Conservation (phyloP, 2,329 filamentous ascomycete genomes). For the Fusarium sp. region DNA sequence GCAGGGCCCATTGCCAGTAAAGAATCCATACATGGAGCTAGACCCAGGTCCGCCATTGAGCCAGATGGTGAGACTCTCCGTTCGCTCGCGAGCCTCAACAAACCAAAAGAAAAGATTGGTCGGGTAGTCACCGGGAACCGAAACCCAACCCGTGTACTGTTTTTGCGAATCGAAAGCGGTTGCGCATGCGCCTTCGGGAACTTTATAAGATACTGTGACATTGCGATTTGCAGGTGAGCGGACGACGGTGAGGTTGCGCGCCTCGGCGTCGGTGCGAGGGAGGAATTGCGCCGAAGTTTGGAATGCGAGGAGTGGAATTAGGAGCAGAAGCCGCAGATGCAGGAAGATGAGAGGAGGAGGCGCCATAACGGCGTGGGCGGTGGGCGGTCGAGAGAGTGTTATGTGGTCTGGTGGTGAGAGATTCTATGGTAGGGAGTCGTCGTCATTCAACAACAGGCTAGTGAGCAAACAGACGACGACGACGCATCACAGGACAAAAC, state of each 20-base stretch:
- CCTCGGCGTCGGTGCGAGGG: slow-evolving; percentile 40
- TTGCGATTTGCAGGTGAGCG: slow-evolving; percentile 67
- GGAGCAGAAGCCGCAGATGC: slow-evolving; percentile 21
- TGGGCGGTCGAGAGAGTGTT: not conserved
- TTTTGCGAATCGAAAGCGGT: slow-evolving; percentile 70
- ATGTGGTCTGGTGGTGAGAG: slow-evolving; percentile 24
- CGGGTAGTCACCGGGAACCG: slow-evolving; percentile 62
- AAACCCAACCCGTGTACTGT: slow-evolving; percentile 75
- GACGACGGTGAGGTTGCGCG: slow-evolving; percentile 61
- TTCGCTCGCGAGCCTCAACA: slow-evolving; percentile 55
- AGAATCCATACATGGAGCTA: slow-evolving; percentile 70
- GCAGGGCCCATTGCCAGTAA: slow-evolving; percentile 65
- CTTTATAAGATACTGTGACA: slow-evolving; percentile 73
- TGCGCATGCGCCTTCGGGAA: slow-evolving; percentile 65
- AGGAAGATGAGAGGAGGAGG: slow-evolving; percentile 14
- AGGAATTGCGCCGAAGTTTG: slow-evolving; percentile 47
- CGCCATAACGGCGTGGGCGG: slow-evolving; percentile 23
- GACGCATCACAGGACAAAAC: slow-evolving; percentile 23
- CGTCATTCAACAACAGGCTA: slow-evolving; percentile 33
- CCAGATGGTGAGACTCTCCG: slow-evolving; percentile 63
- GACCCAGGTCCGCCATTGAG: slow-evolving; percentile 72
- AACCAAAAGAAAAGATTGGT: slow-evolving; percentile 63
- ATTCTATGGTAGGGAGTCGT: slow-evolving; percentile 27
- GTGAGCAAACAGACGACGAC: slow-evolving; percentile 15
- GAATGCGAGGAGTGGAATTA: slow-evolving; percentile 32